Conservation (phyloP, 768 basidiomycete genomes). For the Suillus subalutaceus region DNA sequence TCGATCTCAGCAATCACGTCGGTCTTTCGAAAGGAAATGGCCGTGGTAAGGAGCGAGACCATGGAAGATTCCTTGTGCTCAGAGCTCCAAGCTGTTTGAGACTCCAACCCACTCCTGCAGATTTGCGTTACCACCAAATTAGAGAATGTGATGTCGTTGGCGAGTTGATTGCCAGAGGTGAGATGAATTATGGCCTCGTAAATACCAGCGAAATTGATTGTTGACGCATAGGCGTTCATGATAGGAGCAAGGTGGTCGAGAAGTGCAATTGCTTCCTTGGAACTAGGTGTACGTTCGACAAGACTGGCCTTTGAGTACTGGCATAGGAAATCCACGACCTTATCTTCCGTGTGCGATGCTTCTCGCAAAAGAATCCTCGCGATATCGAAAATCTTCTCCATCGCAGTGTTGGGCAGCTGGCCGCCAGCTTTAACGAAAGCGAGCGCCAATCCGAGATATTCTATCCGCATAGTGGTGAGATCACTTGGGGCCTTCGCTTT, state of each 20-base stretch:
- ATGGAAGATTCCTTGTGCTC: slow-evolving; percentile 26
- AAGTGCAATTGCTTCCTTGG: slow-evolving; percentile 54
- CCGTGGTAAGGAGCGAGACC: slow-evolving; percentile 43
- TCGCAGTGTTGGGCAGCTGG: slow-evolving; percentile 38
- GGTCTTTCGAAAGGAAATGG: slow-evolving; percentile 50
- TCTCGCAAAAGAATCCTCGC: slow-evolving; percentile 61
- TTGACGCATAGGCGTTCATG: slow-evolving; percentile 48
- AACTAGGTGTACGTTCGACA: slow-evolving; percentile 43
- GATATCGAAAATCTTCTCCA: slow-evolving; percentile 55
- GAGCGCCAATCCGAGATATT: slow-evolving; percentile 60
- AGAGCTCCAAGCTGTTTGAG: slow-evolving; percentile 40
- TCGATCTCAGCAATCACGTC: slow-evolving; percentile 62
- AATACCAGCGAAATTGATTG: slow-evolving; percentile 60
- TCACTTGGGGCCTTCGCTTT: slow-evolving; percentile 57
- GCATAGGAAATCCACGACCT: slow-evolving; percentile 54
- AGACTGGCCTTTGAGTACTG: slow-evolving; percentile 54
- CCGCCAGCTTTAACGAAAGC: slow-evolving; percentile 57
- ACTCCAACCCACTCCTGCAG: slow-evolving; percentile 46
- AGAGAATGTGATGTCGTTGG: slow-evolving; percentile 55
- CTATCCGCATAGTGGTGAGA: slow-evolving; percentile 58
- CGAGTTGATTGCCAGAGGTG: slow-evolving; percentile 46
- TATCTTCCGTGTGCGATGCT: slow-evolving; percentile 37
- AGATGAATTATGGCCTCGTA: slow-evolving; percentile 55
- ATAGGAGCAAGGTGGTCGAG: slow-evolving; percentile 60
- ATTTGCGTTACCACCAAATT: slow-evolving; percentile 48